These are phyloP conservation scores for Ceratonia siliqua DNA, from an alignment of 306 rosid species.

Conservation along the genomic window DNA sequence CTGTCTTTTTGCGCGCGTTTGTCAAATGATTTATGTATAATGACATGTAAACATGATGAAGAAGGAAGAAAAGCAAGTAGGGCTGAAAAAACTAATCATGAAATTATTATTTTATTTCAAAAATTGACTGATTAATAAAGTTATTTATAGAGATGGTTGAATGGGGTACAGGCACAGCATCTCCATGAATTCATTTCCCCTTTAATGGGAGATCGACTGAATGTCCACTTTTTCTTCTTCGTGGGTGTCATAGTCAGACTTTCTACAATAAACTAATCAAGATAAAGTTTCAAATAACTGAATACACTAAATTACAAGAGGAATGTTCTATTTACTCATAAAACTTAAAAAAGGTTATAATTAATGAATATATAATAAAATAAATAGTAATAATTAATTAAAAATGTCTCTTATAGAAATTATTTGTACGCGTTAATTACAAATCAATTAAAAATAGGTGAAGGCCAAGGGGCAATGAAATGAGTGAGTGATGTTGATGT, in stretches of 20 bases:
- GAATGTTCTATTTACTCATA: too few relatives aligned
- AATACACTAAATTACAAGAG: not conserved
- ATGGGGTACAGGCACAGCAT: slow-evolving; percentile 1
- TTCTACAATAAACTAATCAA: not conserved
- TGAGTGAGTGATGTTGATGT: not conserved
- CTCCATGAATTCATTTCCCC: slow-evolving; percentile 26
- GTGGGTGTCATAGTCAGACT: not conserved
- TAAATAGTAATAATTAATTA: too few relatives aligned
- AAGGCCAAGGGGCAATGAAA: not conserved
- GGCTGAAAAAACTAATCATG: not conserved
- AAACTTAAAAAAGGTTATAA: too few relatives aligned
- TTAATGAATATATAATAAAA: too few relatives aligned
- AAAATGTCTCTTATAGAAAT: too few relatives aligned
- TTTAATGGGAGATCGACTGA: slow-evolving; percentile 33
- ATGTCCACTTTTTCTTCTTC: not conserved
- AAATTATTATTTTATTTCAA: not conserved
- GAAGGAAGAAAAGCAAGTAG: not conserved
- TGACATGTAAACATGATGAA: not conserved
- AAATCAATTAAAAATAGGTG: not conserved
- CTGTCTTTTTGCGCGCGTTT: not conserved
- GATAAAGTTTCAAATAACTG: not conserved
- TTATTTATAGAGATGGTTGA: not conserved
- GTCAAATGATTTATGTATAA: not conserved
- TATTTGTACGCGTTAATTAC: too few relatives aligned
- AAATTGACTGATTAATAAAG: not conserved